Evolutionary conservation across 1,139 yeast genomes (phyloP).

Genomic region (Hyphopichia fennica): DNA sequence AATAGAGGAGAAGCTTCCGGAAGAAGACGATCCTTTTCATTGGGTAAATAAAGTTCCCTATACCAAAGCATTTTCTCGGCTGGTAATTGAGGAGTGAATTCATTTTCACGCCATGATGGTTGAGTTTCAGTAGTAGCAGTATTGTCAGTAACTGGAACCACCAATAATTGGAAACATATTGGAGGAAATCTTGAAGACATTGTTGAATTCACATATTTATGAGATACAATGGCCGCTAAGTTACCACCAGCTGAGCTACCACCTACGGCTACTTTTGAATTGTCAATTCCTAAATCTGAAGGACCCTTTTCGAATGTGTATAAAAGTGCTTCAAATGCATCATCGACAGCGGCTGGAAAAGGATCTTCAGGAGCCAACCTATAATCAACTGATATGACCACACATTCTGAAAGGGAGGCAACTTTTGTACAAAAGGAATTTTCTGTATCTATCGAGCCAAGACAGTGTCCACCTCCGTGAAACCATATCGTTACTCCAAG

Average conservation of each 20-base stretch:
- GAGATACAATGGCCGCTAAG: slow-evolving; percentile 42
- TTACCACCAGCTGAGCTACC: slow-evolving; percentile 55
- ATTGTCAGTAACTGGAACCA: slow-evolving; percentile 52
- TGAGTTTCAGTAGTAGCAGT: slow-evolving; percentile 40
- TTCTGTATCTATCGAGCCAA: slow-evolving; percentile 47
- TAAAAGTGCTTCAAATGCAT: slow-evolving; percentile 35
- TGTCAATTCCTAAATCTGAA: slow-evolving; percentile 26
- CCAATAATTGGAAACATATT: slow-evolving; percentile 39
- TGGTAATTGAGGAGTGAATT: slow-evolving; percentile 46
- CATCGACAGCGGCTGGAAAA: slow-evolving; percentile 51
- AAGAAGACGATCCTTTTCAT: slow-evolving; percentile 27
- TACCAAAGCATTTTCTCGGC: slow-evolving; percentile 53
- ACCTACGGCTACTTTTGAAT: slow-evolving; percentile 37
- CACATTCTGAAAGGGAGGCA: slow-evolving; percentile 34
- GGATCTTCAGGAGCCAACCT: slow-evolving; percentile 52
- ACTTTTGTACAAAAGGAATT: slow-evolving; percentile 46
- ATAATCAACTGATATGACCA: slow-evolving; percentile 43
- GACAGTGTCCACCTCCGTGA: slow-evolving; percentile 54
- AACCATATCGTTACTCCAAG: slow-evolving; percentile 37
- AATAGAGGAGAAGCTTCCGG: slow-evolving; percentile 50
- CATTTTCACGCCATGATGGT: slow-evolving; percentile 41
- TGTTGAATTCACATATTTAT: slow-evolving; percentile 32
- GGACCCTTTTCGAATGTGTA: slow-evolving; percentile 21
- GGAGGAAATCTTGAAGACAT: slow-evolving; percentile 30
- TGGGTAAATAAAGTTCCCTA: slow-evolving; percentile 42